Base-by-base conservation (phyloP, 768 basidiomycete genomes). In the Calvatia gigantea region DNA sequence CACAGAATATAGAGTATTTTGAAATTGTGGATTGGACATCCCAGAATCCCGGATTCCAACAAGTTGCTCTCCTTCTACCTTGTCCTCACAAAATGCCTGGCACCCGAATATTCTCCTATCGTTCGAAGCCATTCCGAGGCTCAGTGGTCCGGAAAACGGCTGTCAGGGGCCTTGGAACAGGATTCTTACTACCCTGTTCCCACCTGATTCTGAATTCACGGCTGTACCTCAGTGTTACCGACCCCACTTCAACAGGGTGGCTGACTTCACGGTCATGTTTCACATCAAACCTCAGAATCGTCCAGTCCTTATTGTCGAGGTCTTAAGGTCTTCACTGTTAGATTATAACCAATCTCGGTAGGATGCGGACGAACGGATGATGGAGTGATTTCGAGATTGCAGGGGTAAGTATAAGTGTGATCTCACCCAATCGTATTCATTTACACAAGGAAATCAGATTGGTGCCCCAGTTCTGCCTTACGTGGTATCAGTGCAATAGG, bases 231-330 rank as follows among this genome's bases (percentile, higher is more conserved):
- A 54, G 41, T n/a, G n/a, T n/a, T 49, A 25, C 5, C 31, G 14
- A 4, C 2, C n/a, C n/a, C 4, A 42, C 9, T 23, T 19, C 21
- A 19, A 17, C 11, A 17, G 3, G 0, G 41, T 11, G 21, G 41
- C 41, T 11, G 52, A 44, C 9, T 67, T 65, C 55, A 58, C 65
- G 15, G 41, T 42, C n/a, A 49, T 67, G 4, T 59, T 64, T 19
- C 58, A 65, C 32, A 47, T 67, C 29, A 43, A 48, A 12, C 43
- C 32, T 33, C 52, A 41, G 3, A 45, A 53, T 23, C 31, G 42
- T n/a, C 67, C 68, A 14, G 68, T 71, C n/a, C 61, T 71, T 14
- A 52, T 72, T 14, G 19, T 73, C 31, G 51, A 69, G 21, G n/a
- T n/a, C 15, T 71, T 31, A 64, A 62, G 32, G 3, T 54, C 29